Evolutionary conservation across 805 yeast genomes (phyloP).

Genomic region (Grigorovia yakushimaensis): DNA sequence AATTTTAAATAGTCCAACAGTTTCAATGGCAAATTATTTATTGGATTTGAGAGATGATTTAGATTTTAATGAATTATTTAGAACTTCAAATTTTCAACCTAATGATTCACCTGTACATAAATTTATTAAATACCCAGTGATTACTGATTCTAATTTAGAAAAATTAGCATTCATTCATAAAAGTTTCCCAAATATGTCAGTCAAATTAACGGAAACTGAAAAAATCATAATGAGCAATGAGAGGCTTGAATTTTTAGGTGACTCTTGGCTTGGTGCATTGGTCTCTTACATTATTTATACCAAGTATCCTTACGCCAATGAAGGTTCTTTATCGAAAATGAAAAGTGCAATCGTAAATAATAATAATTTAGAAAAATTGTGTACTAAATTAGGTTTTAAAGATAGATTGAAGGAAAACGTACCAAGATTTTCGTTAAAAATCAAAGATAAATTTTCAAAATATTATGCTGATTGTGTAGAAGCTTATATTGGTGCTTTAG

Average conservation of each 20-base stretch:
- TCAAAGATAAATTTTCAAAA: constrained; percentile 43
- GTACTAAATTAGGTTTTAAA: constrained; percentile 54
- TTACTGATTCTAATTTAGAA: constrained; percentile 12
- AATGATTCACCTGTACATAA: constrained; percentile 6
- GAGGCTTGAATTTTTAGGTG: constrained; percentile 79
- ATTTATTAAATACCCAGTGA: constrained; percentile 14
- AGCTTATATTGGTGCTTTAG: constrained; percentile 78
- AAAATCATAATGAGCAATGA: constrained; percentile 40
- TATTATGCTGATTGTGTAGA: constrained; percentile 75
- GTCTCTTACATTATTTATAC: constrained; percentile 56
- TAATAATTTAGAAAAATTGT: constrained; percentile 53
- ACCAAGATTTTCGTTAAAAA: constrained; percentile 36
- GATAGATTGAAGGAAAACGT: constrained; percentile 40
- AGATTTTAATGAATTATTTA: constrained; percentile 5
- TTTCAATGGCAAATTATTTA: constrained; percentile 8
- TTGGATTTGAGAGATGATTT: neutral
- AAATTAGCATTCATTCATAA: constrained; percentile 17
- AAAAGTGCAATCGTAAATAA: constrained; percentile 63
- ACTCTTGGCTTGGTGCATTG: constrained; percentile 59
- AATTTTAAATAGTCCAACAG: constrained; percentile 11
- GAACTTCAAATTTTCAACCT: constrained; percentile 6
- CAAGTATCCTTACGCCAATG: constrained; percentile 54
- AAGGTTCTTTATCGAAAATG: constrained; percentile 63
- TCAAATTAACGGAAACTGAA: constrained; percentile 8
- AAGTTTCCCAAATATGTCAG: constrained; percentile 13